Evolutionary conservation across 2,329 filamentous ascomycete genomes (phyloP).

Genomic region (Blastomyces emzantsi): DNA sequence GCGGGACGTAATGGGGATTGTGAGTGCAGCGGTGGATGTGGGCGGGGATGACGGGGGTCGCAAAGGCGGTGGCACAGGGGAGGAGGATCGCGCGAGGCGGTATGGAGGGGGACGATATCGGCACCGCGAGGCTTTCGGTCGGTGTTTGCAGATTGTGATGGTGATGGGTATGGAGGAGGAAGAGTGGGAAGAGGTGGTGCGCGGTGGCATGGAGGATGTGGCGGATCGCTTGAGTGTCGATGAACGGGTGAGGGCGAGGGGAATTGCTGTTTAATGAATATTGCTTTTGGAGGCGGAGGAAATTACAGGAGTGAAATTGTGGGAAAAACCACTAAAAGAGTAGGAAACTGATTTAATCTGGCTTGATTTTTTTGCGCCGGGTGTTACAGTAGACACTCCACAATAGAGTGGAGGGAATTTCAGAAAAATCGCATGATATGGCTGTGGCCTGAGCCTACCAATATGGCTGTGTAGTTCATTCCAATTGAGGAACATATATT

Average conservation of each 20-base stretch:
- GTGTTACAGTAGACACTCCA: neutral
- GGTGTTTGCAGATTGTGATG: slow-evolving; percentile 71
- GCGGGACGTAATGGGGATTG: slow-evolving; percentile 69
- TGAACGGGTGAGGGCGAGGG: slow-evolving; percentile 63
- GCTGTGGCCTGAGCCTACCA: neutral
- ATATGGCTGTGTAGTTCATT: neutral
- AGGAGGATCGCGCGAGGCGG: slow-evolving; percentile 42
- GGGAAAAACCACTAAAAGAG: neutral
- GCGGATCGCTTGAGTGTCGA: slow-evolving; percentile 61
- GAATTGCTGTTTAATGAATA: slow-evolving; percentile 44
- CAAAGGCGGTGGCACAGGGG: slow-evolving; percentile 13
- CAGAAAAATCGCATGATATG: neutral
- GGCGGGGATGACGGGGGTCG: slow-evolving; percentile 26
- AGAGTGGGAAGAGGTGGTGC: slow-evolving; percentile 73
- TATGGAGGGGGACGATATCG: slow-evolving; percentile 54
- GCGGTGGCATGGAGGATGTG: slow-evolving; percentile 43
- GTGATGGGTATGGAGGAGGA: slow-evolving; percentile 93
- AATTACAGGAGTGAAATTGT: neutral
- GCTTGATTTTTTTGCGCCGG: neutral
- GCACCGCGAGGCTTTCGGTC: slow-evolving; percentile 65
- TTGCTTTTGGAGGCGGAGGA: neutral
- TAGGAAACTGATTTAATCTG: neutral
- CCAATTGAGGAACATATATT: neutral
- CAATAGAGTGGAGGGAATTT: neutral
- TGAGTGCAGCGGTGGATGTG: slow-evolving; percentile 41